Conservation (phyloP, 345 rosid species). For the Ceriops zippeliana region DNA sequence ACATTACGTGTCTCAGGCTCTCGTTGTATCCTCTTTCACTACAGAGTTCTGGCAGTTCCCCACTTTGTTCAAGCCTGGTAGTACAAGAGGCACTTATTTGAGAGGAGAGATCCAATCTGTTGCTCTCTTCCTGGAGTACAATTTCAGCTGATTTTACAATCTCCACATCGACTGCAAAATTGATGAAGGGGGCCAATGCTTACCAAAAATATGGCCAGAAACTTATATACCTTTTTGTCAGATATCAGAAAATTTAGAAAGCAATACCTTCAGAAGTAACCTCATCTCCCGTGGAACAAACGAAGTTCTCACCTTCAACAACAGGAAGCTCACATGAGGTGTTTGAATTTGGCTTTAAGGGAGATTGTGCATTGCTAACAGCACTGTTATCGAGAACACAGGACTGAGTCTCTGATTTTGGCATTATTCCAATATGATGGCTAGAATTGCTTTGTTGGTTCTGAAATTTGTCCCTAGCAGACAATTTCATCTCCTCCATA, state of each 20-base stretch:
- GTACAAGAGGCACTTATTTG: conserved; percentile 28
- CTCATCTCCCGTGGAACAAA: conserved; percentile 22
- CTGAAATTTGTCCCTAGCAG: conserved; percentile 36
- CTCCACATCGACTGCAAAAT: conserved; percentile 35
- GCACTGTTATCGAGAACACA: conserved; percentile 32
- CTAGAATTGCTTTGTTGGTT: conserved; percentile 37
- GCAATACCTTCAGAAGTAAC: conserved; percentile 46
- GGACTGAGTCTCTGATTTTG: conserved; percentile 24
- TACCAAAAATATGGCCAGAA: neutral
- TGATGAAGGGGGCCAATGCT: conserved; percentile 3
- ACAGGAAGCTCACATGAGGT: conserved; percentile 22
- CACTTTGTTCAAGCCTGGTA: conserved; percentile 27
- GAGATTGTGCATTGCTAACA: conserved; percentile 16
- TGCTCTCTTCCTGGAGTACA: conserved; percentile 32
- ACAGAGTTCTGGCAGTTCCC: conserved; percentile 29
- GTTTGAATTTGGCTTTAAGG: conserved; percentile 14
- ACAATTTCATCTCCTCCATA: conserved; percentile 46
- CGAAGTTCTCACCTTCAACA: conserved; percentile 30
- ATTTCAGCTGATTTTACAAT: conserved; percentile 30
- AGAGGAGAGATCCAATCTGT: conserved; percentile 18
- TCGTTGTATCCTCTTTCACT: conserved; percentile 28
- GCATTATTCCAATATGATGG: conserved; percentile 25
- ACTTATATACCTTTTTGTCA: conserved; percentile 3
- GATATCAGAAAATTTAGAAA: conserved; percentile 11
- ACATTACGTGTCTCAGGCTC: conserved; percentile 41